A percentile compares a stretch with the other conserved stretches of the same genome.
Conservation (phyloP, 2,329 filamentous ascomycete species). For the Penicillium concentricum region DNA sequence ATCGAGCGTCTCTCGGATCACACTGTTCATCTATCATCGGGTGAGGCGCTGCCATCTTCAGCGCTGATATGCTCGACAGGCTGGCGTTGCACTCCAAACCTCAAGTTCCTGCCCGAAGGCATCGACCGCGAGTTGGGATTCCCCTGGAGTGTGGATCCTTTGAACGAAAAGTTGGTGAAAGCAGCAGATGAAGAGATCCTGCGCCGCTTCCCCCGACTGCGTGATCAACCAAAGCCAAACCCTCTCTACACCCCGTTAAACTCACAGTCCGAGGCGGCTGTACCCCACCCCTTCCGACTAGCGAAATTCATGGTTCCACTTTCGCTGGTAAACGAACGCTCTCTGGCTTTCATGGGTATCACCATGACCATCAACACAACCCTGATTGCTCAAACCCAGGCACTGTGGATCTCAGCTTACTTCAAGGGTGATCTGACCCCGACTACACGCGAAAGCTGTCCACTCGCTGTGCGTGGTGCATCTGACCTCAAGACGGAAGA, state of each 20-base stretch:
- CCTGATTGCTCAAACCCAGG: conserved; percentile 49
- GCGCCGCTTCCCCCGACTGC: conserved; percentile 51
- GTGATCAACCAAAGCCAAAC: conserved; percentile 39
- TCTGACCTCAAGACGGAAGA: conserved; percentile 16
- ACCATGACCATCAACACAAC: conserved; percentile 48
- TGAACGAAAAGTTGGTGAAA: conserved; percentile 39
- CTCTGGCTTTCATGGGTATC: conserved; percentile 52
- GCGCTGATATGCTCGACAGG: conserved; percentile 58
- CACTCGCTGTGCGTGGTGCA: conserved; percentile 11
- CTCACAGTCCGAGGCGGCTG: conserved; percentile 37
- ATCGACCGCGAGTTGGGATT: conserved; percentile 50
- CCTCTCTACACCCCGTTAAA: conserved; percentile 30
- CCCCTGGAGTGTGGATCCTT: conserved; percentile 37
- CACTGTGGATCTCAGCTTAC: conserved; percentile 66
- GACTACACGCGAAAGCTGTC: conserved; percentile 24
- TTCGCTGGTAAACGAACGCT: conserved; percentile 41
- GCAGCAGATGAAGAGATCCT: conserved; percentile 54
- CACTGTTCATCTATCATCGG: conserved; percentile 51
- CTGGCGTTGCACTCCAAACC: conserved; percentile 52
- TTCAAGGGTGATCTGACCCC: conserved; percentile 54
- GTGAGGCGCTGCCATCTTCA: conserved; percentile 47
- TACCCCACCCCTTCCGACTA: conserved; percentile 48
- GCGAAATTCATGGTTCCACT: conserved; percentile 49
- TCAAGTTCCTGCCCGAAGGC: conserved; percentile 49
- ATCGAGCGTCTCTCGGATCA: conserved; percentile 49